Base-by-base conservation (phyloP, 2,329 filamentous ascomycete genomes). In the Amylocarpus encephaloides region DNA sequence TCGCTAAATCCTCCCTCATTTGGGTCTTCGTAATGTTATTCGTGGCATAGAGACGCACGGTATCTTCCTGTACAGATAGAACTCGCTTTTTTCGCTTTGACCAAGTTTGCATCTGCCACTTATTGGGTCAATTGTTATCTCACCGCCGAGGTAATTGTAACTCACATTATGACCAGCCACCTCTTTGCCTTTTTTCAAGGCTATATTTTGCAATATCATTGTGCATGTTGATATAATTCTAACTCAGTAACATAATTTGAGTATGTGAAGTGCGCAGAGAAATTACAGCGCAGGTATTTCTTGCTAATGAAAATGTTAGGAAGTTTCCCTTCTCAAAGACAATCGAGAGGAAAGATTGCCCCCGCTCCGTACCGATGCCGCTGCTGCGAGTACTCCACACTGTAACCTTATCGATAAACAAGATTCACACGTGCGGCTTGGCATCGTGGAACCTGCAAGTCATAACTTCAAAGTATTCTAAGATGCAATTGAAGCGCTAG, bases 81-180 rank as follows among this genome's bases (percentile, higher is more conserved):
- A 32, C 30, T 22, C 32, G 34, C 33, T 42, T 58, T 32, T 46
- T 56, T 46, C 43, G 48, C 38, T 52, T 62, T 12, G 53, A 51
- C 59, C 60, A 64, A 43, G 52, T 55, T 54, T 59, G 55, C 53
- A 62, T 53, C 63, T 66, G 22, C 32, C 30, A 46, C 46, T 26
- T 26, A 45, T 34, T 61, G 19, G 60, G 53, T 47, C 35, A 39
- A 18, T 30, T n/a, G 18, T n/a, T 9, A 26, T 29, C 15, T 26
- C 18, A 16, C 22, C 18, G 34, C 9, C 12, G 10, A 39, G 36
- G 2, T 1, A 7, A n/a, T 15, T 54, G 55, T 1, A 47, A 63
- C 63, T 64, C 56, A 66, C 64, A 55, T 59, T 60, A 59, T 59
- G 55, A 62, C 59, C 59, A 64, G 58, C 62, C 56, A 55, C 55